Evolutionary conservation across 768 basidiomycete species (phyloP).

Genomic region (Phaffia australis): DNA sequence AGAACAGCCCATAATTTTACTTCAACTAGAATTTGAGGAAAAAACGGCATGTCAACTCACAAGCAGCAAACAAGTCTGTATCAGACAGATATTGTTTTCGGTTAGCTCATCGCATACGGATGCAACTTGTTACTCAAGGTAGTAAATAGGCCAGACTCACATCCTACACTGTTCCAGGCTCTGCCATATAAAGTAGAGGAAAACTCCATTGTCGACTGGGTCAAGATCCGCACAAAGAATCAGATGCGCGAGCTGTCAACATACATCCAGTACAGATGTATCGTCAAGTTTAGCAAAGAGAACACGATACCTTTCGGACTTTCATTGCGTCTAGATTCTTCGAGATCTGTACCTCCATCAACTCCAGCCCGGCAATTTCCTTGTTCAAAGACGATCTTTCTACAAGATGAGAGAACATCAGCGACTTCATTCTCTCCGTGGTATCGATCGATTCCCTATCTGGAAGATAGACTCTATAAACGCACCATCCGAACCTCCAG

Average conservation of each 20-base stretch:
- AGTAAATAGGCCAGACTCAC: background rate
- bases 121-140: background rate
- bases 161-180: constrained; percentile 16
- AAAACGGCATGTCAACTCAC: background rate
- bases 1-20: background rate
- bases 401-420: background rate
- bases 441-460: background rate
- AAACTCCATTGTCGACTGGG: constrained; percentile 21
- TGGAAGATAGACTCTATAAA: background rate
- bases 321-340: constrained; percentile 15
- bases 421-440: background rate
- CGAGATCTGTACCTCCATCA: constrained; percentile 9
- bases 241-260: background rate
- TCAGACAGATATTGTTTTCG: background rate
- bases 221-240: background rate
- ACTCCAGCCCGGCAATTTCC: constrained; percentile 17
- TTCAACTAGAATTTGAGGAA: background rate
- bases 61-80: constrained; percentile 24
- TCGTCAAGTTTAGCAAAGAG: background rate
- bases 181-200: constrained; percentile 17
- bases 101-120: background rate
- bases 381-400: background rate
- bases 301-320: constrained; percentile 10
- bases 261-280: background rate
- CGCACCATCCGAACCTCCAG: constrained; percentile 9